Conservation (phyloP, 225 moss, liverwort and hornwort genomes). For the Marchantia polymorpha region DNA sequence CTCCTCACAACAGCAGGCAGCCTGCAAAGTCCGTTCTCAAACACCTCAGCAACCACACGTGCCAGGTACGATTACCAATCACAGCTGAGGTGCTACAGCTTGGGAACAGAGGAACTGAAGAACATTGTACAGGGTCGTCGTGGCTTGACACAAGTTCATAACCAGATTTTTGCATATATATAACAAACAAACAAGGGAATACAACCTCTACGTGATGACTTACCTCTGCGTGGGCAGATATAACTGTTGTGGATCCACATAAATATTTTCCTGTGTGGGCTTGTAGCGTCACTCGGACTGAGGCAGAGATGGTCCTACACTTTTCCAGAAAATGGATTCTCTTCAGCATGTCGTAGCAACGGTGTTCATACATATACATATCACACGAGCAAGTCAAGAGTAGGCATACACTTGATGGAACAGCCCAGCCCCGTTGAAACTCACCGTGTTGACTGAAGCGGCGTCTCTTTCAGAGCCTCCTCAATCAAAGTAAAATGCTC, state of each 20-base stretch:
- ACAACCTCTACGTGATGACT: not conserved
- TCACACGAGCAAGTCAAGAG: not conserved
- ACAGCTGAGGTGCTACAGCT: not conserved
- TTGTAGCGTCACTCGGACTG: conserved; percentile 33
- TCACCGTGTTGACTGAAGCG: conserved; percentile 7
- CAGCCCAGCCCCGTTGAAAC: not conserved
- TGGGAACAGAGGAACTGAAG: not conserved
- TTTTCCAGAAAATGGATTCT: not conserved
- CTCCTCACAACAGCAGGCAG: conserved; percentile 37
- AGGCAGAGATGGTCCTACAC: conserved; percentile 23
- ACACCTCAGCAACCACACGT: not conserved
- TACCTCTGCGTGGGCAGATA: conserved; percentile 31
- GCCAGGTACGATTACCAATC: not conserved
- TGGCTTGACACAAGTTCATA: not conserved
- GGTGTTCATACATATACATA: not conserved
- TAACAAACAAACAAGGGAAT: not conserved
- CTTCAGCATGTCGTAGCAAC: not conserved
- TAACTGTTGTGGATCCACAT: conserved; percentile 22
- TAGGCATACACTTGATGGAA: not conserved
- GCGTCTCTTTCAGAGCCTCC: conserved; percentile 18
- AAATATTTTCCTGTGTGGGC: conserved; percentile 31
- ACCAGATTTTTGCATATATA: not conserved
- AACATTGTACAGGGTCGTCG: not conserved
- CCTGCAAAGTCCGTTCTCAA: conserved; percentile 20
- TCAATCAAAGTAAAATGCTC: conserved; percentile 30